Conservation (phyloP, 805 yeast genomes). For the Pichia eremophila region DNA sequence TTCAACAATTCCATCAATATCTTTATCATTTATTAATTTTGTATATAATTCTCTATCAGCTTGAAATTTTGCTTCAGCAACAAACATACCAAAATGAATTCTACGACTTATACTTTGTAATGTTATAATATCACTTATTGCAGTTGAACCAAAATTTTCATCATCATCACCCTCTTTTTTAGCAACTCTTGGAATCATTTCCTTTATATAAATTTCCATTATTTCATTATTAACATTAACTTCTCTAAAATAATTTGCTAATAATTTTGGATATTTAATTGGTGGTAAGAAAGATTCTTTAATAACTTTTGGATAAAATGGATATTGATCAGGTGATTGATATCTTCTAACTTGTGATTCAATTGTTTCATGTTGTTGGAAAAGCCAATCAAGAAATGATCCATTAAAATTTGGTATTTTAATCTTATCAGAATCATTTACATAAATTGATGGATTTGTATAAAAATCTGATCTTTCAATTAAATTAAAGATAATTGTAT, state of each 20-base stretch:
- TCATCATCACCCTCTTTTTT: conserved; percentile 61
- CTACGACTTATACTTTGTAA: conserved; percentile 84
- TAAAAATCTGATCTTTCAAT: conserved; percentile 90
- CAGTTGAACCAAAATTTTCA: conserved; percentile 84
- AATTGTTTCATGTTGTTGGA: conserved; percentile 61
- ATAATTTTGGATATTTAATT: conserved; percentile 64
- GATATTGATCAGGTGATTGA: conserved; percentile 89
- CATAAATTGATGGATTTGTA: conserved; percentile 67
- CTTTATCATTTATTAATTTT: conserved; percentile 53
- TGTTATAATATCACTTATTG: conserved; percentile 75
- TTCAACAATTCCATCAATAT: conserved; percentile 61
- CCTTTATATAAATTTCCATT: conserved; percentile 52
- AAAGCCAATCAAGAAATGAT: conserved; percentile 80
- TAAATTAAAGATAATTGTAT: conserved; percentile 83
- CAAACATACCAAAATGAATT: conserved; percentile 95
- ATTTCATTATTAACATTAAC: conserved; percentile 70
- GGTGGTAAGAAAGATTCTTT: conserved; percentile 69
- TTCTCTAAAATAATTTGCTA: conserved; percentile 67
- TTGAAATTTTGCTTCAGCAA: conserved; percentile 88
- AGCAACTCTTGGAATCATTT: conserved; percentile 69
- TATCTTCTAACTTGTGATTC: conserved; percentile 81
- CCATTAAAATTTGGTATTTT: conserved; percentile 60
- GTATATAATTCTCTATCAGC: conserved; percentile 56
- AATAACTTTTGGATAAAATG: conserved; percentile 69
- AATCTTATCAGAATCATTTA: conserved; percentile 33